Base-by-base conservation (phyloP, 768 basidiomycete genomes). In the Russula sp. region DNA sequence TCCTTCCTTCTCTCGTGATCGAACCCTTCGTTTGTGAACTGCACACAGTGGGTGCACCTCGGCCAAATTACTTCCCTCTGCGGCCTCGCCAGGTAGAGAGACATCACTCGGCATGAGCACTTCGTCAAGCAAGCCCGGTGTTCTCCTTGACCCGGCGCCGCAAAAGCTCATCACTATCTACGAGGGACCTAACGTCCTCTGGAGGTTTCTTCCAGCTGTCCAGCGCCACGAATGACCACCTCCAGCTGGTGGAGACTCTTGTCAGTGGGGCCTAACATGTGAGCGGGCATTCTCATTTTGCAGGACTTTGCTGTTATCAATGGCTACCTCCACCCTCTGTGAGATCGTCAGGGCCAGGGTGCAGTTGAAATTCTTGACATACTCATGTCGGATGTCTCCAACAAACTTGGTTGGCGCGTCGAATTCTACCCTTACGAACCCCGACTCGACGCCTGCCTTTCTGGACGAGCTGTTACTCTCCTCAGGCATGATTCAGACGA, bases 11-110 rank as follows among this genome's bases (percentile, higher is more conserved):
- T 94, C 94, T 10, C 81, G 93, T 61, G 93, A 97, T 77, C 83
- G 89, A 60, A 88, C 86, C 38, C 79, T 98, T 48, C 83, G 93
- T 44, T 78, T 90, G 49, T 98, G 94, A 94, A 88, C 89, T 67
- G 80, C 86, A 32, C 84, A 87, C 73, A 79, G 84, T 60, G 87
- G 87, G 50, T 88, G 90, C 71, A 80, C 88, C n/a, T 82, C 85
- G 34, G 83, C 83, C 36, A 86, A 82, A 71, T 74, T 77, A 13
- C 75, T 90, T 50, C 78, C 83, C 13, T 71, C 72, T 34, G 62
- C 72, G 30, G 66, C 72, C n/a, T 73, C 75, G 0, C 52, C 66
- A 40, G 69, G 63, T 63, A 74, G 75, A 66, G 75, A 74, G 64
- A 63, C 69, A 18, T 73, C 77, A 3, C 72, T 76, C 57, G 73